Evolutionary conservation across 1,284 basidiomycete genomes (phyloP).

Genomic region (Ganoderma lucidum): DNA sequence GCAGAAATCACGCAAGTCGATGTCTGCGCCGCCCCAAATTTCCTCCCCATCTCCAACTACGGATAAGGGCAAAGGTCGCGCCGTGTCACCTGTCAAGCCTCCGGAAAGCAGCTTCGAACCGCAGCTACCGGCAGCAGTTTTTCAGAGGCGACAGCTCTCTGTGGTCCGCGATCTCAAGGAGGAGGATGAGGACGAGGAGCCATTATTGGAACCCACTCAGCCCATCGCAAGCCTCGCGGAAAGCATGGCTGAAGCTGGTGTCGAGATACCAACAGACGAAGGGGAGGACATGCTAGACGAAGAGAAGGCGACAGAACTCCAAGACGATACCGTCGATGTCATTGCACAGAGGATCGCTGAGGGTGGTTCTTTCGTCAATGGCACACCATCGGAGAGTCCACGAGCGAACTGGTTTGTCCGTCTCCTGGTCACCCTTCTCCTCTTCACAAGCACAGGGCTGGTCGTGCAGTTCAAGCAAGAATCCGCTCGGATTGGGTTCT

Average conservation of each 20-base stretch:
- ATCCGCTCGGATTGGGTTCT: slow-evolving; percentile 83
- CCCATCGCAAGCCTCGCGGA: slow-evolving; percentile 16
- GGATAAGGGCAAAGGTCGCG: slow-evolving; percentile 31
- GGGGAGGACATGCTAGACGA: slow-evolving; percentile 27
- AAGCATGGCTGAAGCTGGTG: slow-evolving; percentile 17
- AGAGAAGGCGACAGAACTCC: slow-evolving; percentile 34
- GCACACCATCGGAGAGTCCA: not conserved
- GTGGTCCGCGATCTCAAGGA: slow-evolving; percentile 31
- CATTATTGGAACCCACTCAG: not conserved
- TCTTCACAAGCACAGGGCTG: slow-evolving; percentile 50
- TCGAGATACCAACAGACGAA: slow-evolving; percentile 12
- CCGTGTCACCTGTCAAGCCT: slow-evolving; percentile 35
- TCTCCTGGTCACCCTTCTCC: slow-evolving; percentile 48
- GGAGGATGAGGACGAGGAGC: slow-evolving; percentile 30
- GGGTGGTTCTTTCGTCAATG: slow-evolving; percentile 36
- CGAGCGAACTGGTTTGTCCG: slow-evolving; percentile 40
- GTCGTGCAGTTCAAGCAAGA: slow-evolving; percentile 67
- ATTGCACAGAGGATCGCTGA: slow-evolving; percentile 49
- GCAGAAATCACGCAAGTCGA: slow-evolving; percentile 63
- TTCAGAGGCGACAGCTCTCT: slow-evolving; percentile 24
- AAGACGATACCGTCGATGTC: slow-evolving; percentile 42
- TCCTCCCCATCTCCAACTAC: slow-evolving; percentile 37
- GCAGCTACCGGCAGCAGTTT: slow-evolving; percentile 51
- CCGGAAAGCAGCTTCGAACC: slow-evolving; percentile 61
- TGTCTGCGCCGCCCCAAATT: slow-evolving; percentile 73